Evolutionary conservation across 2,329 filamentous ascomycete species (phyloP).

Genomic region (Paracorniculantispora psalliotae): DNA sequence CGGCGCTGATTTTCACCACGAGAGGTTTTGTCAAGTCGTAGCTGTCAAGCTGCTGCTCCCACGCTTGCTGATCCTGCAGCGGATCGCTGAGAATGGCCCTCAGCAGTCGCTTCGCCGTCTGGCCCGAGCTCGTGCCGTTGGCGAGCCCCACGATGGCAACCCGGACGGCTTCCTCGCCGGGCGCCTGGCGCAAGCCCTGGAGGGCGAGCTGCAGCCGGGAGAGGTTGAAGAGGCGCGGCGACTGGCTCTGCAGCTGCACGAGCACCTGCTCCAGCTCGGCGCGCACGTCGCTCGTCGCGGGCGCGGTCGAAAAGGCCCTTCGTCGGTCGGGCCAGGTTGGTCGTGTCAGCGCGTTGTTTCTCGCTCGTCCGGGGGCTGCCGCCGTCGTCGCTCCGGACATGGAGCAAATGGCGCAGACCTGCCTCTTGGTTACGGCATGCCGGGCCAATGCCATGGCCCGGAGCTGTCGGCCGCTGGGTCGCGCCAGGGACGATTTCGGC

Average conservation of each 20-base stretch:
- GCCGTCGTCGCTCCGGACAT: neutral
- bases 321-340: neutral
- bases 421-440: neutral
- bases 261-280: constrained; percentile 56
- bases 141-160: constrained; percentile 52
- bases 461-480: neutral
- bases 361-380: neutral
- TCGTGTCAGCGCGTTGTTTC: constrained; percentile 8
- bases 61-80: constrained; percentile 54
- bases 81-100: constrained; percentile 68
- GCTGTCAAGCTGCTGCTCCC: constrained; percentile 59
- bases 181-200: constrained; percentile 53
- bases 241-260: constrained; percentile 54
- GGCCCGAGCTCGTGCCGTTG: constrained; percentile 32
- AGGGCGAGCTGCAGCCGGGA: constrained; percentile 67
- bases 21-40: constrained; percentile 52
- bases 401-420: constrained; percentile 11
- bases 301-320: constrained; percentile 19
- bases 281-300: constrained; percentile 31
- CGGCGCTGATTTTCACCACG: constrained; percentile 50
- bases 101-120: constrained; percentile 59
- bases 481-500: constrained; percentile 7
- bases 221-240: constrained; percentile 60
- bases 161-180: constrained; percentile 53
- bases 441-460: constrained; percentile 4